Conservation (phyloP, 306 rosid genomes). For the Medicago ruthenica region DNA sequence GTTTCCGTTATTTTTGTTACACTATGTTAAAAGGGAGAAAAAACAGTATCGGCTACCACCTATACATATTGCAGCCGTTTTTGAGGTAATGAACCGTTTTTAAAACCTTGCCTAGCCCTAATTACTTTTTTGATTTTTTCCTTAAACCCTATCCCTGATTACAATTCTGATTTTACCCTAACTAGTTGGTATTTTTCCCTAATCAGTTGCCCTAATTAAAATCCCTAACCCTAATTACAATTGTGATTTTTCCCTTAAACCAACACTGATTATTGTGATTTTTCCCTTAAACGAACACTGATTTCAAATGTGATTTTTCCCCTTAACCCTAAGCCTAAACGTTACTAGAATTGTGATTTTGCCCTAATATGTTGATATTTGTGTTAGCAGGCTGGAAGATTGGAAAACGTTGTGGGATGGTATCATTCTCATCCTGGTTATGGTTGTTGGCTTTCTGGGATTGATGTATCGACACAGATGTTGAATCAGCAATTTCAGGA, state of each 20-base stretch:
- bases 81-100: no score
- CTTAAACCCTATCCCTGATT: not conserved
- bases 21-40: no score
- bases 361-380: not conserved
- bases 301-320: no score
- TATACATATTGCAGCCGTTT: no score
- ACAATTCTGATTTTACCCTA: not conserved
- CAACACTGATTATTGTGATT: not conserved
- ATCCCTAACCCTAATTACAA: not conserved
- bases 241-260: not conserved
- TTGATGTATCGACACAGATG: slow-evolving; percentile 97
- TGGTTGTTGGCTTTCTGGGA: slow-evolving; percentile 99
- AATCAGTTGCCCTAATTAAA: not conserved
- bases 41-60: no score
- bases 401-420: slow-evolving; percentile 98
- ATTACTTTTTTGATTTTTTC: not conserved
- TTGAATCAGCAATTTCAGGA: slow-evolving; percentile 91
- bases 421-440: slow-evolving; percentile 99
- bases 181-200: not conserved
- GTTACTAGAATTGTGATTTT: not conserved
- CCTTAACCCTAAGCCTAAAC: not conserved
- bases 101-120: not conserved
- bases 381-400: slow-evolving; percentile 71
- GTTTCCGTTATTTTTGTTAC: no score
- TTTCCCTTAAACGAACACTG: not conserved